Evolutionary conservation across 1,284 basidiomycete species (phyloP).

Genomic region (Vanrija sp.): DNA sequence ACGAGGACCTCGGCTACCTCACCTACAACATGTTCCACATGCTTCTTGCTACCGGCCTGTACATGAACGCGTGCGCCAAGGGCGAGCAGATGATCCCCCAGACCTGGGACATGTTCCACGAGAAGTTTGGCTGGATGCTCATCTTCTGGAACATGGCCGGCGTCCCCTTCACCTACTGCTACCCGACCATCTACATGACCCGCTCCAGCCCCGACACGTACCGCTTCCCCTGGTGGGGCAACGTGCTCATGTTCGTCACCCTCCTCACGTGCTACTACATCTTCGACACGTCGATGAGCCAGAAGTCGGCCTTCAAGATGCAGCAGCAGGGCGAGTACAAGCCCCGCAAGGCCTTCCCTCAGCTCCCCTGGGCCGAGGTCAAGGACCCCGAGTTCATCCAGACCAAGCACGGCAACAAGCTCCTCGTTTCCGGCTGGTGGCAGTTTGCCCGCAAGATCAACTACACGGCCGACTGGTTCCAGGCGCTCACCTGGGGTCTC

Average conservation of each 20-base stretch:
- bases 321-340: conserved; percentile 83
- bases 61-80: conserved; percentile 93
- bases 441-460: conserved; percentile 70
- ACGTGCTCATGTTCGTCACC: conserved; percentile 51
- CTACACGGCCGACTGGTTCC: conserved; percentile 54
- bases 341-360: conserved; percentile 89
- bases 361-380: conserved; percentile 80
- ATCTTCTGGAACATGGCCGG: conserved; percentile 99
- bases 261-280: conserved; percentile 81
- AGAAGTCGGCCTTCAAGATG: conserved; percentile 98
- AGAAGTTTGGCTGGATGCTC: conserved; percentile 92
- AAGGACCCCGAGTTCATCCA: conserved; percentile 84
- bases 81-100: conserved; percentile 97
- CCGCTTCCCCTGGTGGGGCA: conserved; percentile 65
- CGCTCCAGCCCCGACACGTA: conserved; percentile 86
- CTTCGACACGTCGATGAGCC: conserved; percentile 89
- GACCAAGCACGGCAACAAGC: conserved; percentile 76
- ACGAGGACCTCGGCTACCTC: conserved; percentile 85
- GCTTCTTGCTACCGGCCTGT: conserved; percentile 91
- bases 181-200: conserved; percentile 97
- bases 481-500: conserved; percentile 86
- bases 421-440: conserved; percentile 57
- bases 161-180: conserved; percentile 74
- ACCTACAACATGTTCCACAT: conserved; percentile 98
- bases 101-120: conserved; percentile 98